Evolutionary conservation across 1,284 basidiomycete genomes (phyloP).

Genomic region (Filobasidium uniguttulatum): DNA sequence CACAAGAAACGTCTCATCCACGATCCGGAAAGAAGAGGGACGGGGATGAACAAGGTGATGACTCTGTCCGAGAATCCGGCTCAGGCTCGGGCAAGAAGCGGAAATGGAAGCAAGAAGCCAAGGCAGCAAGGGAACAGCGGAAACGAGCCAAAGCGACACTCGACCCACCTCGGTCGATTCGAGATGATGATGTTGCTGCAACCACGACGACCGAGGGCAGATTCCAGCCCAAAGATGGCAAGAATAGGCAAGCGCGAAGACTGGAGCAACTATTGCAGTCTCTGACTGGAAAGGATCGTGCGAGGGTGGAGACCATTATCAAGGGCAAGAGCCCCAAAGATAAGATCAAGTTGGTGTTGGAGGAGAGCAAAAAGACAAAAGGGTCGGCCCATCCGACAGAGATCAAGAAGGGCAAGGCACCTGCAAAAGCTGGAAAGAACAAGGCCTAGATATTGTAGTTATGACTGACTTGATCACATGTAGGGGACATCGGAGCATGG

Average conservation of each 20-base stretch:
- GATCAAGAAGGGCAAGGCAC: no score
- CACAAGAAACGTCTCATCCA: not conserved
- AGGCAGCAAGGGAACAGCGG: not conserved
- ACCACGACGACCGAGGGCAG: not conserved
- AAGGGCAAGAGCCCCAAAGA: not conserved
- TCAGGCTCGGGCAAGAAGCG: not conserved
- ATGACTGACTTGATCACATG: no score
- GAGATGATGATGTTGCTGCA: not conserved
- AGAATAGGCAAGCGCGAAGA: not conserved
- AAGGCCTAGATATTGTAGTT: no score
- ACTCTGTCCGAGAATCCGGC: not conserved
- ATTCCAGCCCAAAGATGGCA: not conserved
- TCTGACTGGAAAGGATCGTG: not conserved
- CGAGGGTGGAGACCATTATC: not conserved
- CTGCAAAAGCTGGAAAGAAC: no score
- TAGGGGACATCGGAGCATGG: no score
- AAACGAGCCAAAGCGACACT: not conserved
- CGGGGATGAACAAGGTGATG: not conserved
- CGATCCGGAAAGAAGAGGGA: not conserved
- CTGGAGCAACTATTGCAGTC: not conserved
- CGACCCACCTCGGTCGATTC: no score
- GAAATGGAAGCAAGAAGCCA: constrained; percentile 1
- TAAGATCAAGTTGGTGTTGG: not conserved
- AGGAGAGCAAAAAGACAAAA: not conserved
- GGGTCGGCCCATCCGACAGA: no score